These are phyloP conservation scores for Suillus variegatus DNA, from an alignment of 768 basidiomycete species.

Conservation along the genomic window DNA sequence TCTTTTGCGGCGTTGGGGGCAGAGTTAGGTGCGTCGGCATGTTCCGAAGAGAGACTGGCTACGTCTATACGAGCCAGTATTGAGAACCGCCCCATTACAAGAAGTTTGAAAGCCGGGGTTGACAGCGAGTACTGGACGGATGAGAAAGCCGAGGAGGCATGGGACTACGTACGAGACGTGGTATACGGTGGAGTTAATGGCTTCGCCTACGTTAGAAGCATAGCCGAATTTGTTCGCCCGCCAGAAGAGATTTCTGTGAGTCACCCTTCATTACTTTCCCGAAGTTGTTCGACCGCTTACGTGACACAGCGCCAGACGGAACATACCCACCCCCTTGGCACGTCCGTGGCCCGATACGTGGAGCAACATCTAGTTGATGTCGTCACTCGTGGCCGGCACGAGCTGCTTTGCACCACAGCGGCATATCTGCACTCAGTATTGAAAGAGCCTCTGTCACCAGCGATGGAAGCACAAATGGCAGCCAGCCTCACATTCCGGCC, in stretches of 20 bases:
- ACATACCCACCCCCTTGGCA: constrained; percentile 23
- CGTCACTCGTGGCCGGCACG: constrained; percentile 43
- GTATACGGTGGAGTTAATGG: constrained; percentile 82
- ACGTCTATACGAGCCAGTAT: constrained; percentile 42
- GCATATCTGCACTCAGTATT: constrained; percentile 2
- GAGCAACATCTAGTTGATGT: constrained; percentile 41
- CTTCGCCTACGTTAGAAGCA: constrained; percentile 71
- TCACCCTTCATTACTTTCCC: background rate
- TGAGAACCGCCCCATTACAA: constrained; percentile 25
- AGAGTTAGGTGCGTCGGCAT: constrained; percentile 39
- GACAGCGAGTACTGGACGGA: constrained; percentile 47
- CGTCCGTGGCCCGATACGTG: constrained; percentile 41
- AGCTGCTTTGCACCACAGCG: constrained; percentile 2
- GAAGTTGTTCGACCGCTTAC: background rate
- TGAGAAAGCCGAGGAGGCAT: constrained; percentile 52
- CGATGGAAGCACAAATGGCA: constrained; percentile 3
- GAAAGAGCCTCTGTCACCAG: background rate
- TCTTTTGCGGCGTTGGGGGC: constrained; percentile 49
- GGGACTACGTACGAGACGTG: constrained; percentile 69
- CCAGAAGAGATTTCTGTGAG: constrained; percentile 14
- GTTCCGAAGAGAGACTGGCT: constrained; percentile 29
- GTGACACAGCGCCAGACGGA: background rate
- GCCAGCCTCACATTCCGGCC: constrained; percentile 6
- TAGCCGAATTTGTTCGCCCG: constrained; percentile 66
- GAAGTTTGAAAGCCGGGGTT: constrained; percentile 20